phyloP scores from a whole-genome alignment of 1,284 basidiomycete genomes.

The Cutaneotrichosporon cavernicola region DNA sequence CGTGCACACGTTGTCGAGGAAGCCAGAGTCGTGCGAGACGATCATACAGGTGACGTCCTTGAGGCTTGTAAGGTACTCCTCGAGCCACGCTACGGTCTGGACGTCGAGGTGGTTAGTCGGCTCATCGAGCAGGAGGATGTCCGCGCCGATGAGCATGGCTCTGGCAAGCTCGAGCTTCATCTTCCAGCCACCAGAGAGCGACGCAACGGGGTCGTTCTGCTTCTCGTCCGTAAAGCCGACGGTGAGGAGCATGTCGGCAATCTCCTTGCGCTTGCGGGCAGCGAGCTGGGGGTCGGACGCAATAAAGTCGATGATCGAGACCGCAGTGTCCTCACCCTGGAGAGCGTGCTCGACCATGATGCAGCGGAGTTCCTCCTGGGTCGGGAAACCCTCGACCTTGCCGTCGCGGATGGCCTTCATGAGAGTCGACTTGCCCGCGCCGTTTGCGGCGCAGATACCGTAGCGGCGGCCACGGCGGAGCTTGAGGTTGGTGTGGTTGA shows the following conservation, averaged over 20 bases:
- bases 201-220: slow-evolving; percentile 81
- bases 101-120: slow-evolving; percentile 69
- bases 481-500: slow-evolving; percentile 91
- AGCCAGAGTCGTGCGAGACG: slow-evolving; percentile 96
- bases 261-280: slow-evolving; percentile 64
- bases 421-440: slow-evolving; percentile 93
- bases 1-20: slow-evolving; percentile 94
- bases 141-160: slow-evolving; percentile 96
- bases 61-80: slow-evolving; percentile 80
- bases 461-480: slow-evolving; percentile 89
- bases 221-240: slow-evolving; percentile 89
- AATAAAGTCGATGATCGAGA: slow-evolving; percentile 84
- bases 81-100: slow-evolving; percentile 87
- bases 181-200: slow-evolving; percentile 98
- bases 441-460: slow-evolving; percentile 93
- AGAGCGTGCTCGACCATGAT: slow-evolving; percentile 96
- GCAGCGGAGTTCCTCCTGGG: slow-evolving; percentile 77
- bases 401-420: slow-evolving; percentile 93
- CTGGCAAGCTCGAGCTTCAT: slow-evolving; percentile 87
- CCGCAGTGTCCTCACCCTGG: slow-evolving; percentile 83
- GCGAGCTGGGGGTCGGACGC: slow-evolving; percentile 61
- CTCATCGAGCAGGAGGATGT: slow-evolving; percentile 72
- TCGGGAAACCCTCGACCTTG: slow-evolving; percentile 95
- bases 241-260: slow-evolving; percentile 72
- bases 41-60: slow-evolving; percentile 87